Evolutionary conservation across 2,329 filamentous ascomycete species (phyloP).

Genomic region (Diaporthe humulicola): DNA sequence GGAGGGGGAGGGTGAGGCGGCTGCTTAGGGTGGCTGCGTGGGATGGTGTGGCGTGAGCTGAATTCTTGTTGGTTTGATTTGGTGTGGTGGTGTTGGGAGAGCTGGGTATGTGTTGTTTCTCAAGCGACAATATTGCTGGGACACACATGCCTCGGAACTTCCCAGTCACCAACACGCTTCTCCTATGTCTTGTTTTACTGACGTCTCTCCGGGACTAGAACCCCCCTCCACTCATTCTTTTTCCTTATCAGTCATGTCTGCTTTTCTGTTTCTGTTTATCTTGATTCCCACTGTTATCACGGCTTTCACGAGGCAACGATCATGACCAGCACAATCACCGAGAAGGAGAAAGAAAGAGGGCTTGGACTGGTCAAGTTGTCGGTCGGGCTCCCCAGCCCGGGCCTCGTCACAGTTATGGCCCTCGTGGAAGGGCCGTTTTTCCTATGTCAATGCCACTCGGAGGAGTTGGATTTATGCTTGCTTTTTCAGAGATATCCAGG

Average conservation of each 20-base stretch:
- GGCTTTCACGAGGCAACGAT: slow-evolving; percentile 40
- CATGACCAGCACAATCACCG: slow-evolving; percentile 36
- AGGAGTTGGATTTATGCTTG: neutral
- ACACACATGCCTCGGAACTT: neutral
- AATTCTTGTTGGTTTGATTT: neutral
- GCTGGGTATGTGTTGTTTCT: neutral
- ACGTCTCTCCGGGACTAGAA: slow-evolving; percentile 13
- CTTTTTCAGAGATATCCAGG: slow-evolving; percentile 4
- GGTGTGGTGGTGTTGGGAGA: neutral
- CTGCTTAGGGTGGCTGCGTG: neutral
- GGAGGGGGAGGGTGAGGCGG: neutral
- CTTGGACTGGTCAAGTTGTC: slow-evolving; percentile 26
- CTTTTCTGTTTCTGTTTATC: neutral
- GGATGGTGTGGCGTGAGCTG: neutral
- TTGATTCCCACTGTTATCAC: slow-evolving; percentile 18
- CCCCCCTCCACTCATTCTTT: slow-evolving; percentile 31
- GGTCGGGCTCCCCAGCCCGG: neutral
- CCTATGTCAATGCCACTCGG: neutral
- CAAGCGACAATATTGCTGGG: slow-evolving; percentile 6
- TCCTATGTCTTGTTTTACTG: slow-evolving; percentile 25
- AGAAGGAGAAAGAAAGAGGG: neutral
- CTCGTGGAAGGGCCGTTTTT: slow-evolving; percentile 25
- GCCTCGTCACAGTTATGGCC: neutral
- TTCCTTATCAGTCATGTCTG: neutral
- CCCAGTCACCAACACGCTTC: neutral